Evolutionary conservation across 2,329 filamentous ascomycete genomes (phyloP).

Genomic region (Sordariomycetes sp.): DNA sequence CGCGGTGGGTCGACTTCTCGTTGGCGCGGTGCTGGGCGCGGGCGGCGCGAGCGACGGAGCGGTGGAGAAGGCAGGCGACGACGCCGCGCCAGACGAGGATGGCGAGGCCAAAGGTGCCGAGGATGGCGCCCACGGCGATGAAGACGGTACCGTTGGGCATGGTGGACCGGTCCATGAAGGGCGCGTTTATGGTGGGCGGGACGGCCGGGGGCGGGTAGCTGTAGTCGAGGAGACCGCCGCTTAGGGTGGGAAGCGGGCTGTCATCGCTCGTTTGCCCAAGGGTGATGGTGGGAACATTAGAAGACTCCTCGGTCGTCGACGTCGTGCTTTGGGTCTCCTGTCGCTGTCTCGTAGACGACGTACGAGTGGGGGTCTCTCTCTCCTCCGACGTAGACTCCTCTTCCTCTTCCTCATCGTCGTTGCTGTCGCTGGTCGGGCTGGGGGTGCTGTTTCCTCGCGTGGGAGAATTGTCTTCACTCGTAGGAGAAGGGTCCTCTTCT

Average conservation of each 20-base stretch:
- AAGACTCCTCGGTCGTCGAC: constrained; percentile 9
- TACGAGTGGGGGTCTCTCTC: neutral
- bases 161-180: constrained; percentile 80
- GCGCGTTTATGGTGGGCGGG: constrained; percentile 71
- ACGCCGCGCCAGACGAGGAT: constrained; percentile 80
- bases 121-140: constrained; percentile 79
- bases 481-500: constrained; percentile 5
- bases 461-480: neutral
- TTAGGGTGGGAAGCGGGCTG: neutral
- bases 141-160: constrained; percentile 91
- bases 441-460: constrained; percentile 3
- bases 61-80: constrained; percentile 82
- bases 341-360: constrained; percentile 2
- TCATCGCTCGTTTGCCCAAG: constrained; percentile 9
- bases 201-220: constrained; percentile 62
- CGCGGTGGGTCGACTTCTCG: constrained; percentile 52
- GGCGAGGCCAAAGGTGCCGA: constrained; percentile 71
- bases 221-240: constrained; percentile 19
- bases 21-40: constrained; percentile 57
- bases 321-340: neutral
- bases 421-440: constrained; percentile 5
- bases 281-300: constrained; percentile 9
- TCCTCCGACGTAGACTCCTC: neutral
- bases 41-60: constrained; percentile 79
- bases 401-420: constrained; percentile 9